Evolutionary conservation across 352 stramenopile genomes (phyloP), one percentile per base, ranked within the genome.

Genomic region (Pythium folliculosum): DNA sequence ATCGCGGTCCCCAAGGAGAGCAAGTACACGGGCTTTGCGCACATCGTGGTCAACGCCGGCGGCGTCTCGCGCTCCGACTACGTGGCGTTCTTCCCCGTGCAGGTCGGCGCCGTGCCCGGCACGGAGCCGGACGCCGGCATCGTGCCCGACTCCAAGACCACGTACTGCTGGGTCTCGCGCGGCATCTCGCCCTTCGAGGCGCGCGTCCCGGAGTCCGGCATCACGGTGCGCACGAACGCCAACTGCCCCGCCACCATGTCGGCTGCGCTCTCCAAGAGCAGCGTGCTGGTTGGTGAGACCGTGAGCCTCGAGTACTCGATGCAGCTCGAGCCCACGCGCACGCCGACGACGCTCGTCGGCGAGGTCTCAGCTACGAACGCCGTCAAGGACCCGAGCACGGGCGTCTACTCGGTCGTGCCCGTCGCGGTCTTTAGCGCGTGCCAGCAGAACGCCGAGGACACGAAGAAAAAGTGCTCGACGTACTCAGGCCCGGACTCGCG

Each of bases 11-110:
- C 77, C 17, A 91, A 91, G 64, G 82, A 92, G 35, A 81, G 78
- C 67, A 92, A 91, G 68, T 94, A 92, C 76, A 86, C 85, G 49
- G 85, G 85, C 63, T 90, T 86, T 52, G 85, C 78, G 40, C 83
- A 91, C 63, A 63, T 92, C 37, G 79, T 88, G 37, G 63, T 92
- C 47, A 89, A 84, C 67, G 77, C 92, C 17, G 78, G 70, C 1
- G 83, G 75, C 53, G 84, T 90, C 58, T 84, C 78, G 54, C 80
- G 85, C 13, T 80, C 81, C 40, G 83, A 94, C 65, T 94, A 92
- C 37, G 77, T 89, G 4, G 91, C 83, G 13, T 94, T 88, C 62
- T 94, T 94, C 67, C 82, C 84, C 7, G 80, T 91, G 25, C 85
- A 92, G 50, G 78, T 94, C 44, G 83, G 85, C 22, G 80, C 87